Conservation (phyloP, 345 rosid genomes). For the Camelina sativa region DNA sequence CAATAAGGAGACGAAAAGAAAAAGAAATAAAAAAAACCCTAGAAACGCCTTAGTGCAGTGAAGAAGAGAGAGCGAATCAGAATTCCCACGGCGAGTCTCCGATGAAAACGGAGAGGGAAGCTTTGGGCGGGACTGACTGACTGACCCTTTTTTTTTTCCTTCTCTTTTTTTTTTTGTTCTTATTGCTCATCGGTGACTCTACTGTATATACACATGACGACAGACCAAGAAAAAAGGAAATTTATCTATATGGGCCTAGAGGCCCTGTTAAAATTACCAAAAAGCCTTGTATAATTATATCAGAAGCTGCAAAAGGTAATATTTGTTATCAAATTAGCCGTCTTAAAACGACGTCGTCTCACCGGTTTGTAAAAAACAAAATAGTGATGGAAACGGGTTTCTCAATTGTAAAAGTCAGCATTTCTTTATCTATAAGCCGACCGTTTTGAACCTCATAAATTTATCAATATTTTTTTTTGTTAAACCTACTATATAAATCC, state of each 20-base stretch:
- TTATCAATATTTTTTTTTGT: background rate
- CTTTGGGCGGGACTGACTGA: constrained; percentile 41
- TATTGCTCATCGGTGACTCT: background rate
- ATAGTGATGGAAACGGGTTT: background rate
- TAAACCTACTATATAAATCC: background rate
- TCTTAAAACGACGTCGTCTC: background rate
- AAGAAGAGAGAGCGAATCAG: constrained; percentile 17
- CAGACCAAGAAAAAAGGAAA: background rate
- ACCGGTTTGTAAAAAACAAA: background rate
- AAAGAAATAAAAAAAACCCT: constrained; percentile 19
- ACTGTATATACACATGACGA: background rate
- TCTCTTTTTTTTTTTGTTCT: background rate
- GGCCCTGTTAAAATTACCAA: constrained; percentile 11
- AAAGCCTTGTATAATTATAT: background rate
- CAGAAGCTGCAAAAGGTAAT: background rate
- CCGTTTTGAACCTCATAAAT: background rate
- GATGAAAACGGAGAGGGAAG: constrained; percentile 29
- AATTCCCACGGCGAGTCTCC: constrained; percentile 30
- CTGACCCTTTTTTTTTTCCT: background rate
- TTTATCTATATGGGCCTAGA: background rate
- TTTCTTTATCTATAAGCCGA: background rate
- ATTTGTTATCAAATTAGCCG: background rate
- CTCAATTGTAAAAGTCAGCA: background rate
- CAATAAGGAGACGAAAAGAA: background rate
- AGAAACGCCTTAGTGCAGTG: constrained; percentile 7